Percentiles rank a stretch among this genome's conserved stretches.
phyloP scores from a whole-genome alignment of 495 filamentous ascomycete species.

The Penicillium nucicola region DNA sequence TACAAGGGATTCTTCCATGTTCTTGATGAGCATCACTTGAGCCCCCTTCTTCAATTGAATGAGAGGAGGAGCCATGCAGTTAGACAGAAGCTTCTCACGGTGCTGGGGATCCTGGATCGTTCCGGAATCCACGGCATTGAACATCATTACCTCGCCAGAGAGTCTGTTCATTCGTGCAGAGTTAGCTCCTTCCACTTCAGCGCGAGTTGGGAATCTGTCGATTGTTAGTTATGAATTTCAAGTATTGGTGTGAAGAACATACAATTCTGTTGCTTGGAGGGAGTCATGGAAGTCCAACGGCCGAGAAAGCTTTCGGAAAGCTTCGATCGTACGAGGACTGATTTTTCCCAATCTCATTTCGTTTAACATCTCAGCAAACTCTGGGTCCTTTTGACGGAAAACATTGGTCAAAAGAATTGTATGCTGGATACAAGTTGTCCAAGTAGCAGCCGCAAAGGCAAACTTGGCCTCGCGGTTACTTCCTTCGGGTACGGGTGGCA shows the following conservation, averaged over 20 bases:
- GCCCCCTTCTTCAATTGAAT: slow-evolving; percentile 85
- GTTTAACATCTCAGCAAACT: slow-evolving; percentile 92
- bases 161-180: slow-evolving; percentile 66
- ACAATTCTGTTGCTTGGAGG: slow-evolving; percentile 88
- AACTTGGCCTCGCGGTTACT: slow-evolving; percentile 73
- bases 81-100: slow-evolving; percentile 75
- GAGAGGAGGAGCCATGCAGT: slow-evolving; percentile 84
- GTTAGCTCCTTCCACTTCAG: slow-evolving; percentile 89
- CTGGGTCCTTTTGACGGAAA: slow-evolving; percentile 91
- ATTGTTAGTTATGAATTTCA: slow-evolving; percentile 27
- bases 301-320: slow-evolving; percentile 69
- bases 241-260: slow-evolving; percentile 21
- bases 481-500: slow-evolving; percentile 84
- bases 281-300: slow-evolving; percentile 69
- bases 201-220: slow-evolving; percentile 78
- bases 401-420: slow-evolving; percentile 94
- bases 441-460: slow-evolving; percentile 86
- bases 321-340: slow-evolving; percentile 60
- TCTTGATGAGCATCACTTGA: slow-evolving; percentile 99
- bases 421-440: slow-evolving; percentile 89
- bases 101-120: slow-evolving; percentile 58
- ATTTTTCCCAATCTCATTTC: slow-evolving; percentile 92
- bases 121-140: slow-evolving; percentile 73
- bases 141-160: slow-evolving; percentile 63
- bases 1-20: slow-evolving; percentile 89